Evolutionary conservation across 2,329 filamentous ascomycete species (phyloP).

Genomic region (Monosporascus sp.): DNA sequence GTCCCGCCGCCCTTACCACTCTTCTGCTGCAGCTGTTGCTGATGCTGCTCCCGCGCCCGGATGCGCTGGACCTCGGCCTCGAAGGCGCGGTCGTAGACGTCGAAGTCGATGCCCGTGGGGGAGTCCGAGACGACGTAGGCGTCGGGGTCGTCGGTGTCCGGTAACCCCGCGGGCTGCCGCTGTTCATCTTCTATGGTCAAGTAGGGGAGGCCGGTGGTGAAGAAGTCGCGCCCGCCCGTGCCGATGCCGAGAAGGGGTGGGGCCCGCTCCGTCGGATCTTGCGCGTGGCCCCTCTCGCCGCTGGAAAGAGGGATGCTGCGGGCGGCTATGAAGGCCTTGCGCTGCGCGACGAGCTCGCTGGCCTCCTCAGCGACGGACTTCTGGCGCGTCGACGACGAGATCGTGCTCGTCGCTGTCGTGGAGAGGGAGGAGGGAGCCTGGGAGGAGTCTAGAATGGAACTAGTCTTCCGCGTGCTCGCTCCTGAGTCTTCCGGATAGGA

Average conservation of each 20-base stretch:
- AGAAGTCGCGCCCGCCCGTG: constrained; percentile 48
- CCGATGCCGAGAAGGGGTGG: constrained; percentile 74
- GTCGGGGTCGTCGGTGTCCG: neutral
- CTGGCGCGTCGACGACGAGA: constrained; percentile 2
- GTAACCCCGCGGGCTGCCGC: neutral
- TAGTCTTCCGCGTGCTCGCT: constrained; percentile 2
- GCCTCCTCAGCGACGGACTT: constrained; percentile 42
- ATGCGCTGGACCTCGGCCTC: constrained; percentile 66
- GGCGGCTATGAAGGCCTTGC: constrained; percentile 36
- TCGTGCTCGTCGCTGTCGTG: constrained; percentile 21
- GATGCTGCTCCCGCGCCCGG: constrained; percentile 29
- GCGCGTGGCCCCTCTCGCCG: constrained; percentile 53
- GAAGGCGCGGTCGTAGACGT: constrained; percentile 87
- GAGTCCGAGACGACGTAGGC: constrained; percentile 68
- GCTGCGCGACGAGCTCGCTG: constrained; percentile 41
- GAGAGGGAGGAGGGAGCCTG: constrained; percentile 11
- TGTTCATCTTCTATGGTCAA: neutral
- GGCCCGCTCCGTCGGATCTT: constrained; percentile 56
- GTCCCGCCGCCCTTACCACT: no score
- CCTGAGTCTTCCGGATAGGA: constrained; percentile 2
- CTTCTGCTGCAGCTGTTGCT: no score
- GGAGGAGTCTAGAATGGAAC: neutral
- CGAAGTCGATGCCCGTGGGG: constrained; percentile 75
- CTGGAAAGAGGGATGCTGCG: constrained; percentile 27
- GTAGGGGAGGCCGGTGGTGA: constrained; percentile 1